phyloP scores from a whole-genome alignment of 129 eudicot genomes.

The Flaveria sonorensis region DNA sequence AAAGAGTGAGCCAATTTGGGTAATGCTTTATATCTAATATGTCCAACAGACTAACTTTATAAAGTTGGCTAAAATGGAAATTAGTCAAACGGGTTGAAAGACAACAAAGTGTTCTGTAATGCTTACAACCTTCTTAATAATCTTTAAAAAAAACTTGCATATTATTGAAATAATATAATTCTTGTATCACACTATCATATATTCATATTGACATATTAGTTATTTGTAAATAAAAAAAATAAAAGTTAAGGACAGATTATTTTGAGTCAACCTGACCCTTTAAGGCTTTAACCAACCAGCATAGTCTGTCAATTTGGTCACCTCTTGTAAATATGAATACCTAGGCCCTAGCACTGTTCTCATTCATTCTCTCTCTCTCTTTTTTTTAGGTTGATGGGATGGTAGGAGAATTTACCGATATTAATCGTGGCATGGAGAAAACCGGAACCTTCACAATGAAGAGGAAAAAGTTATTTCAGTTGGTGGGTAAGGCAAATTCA shows the following conservation, averaged over 20 bases:
- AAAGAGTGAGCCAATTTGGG: background rate
- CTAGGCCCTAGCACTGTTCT: constrained; percentile 19
- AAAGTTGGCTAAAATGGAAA: constrained; percentile 8
- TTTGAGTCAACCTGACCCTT: background rate
- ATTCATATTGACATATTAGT: background rate
- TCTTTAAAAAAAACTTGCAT: background rate
- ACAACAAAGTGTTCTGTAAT: background rate
- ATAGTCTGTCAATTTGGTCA: background rate
- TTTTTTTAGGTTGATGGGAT: constrained; percentile 86
- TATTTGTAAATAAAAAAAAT: background rate
- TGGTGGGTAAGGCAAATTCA: constrained; percentile 95
- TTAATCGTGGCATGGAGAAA: constrained; percentile 93
- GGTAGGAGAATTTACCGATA: constrained; percentile 92
- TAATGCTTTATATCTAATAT: background rate
- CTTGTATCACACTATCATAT: background rate
- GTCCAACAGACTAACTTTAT: background rate
- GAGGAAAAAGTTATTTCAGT: constrained; percentile 86
- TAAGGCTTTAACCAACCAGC: background rate
- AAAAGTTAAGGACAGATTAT: background rate
- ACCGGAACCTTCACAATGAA: constrained; percentile 94
- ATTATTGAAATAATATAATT: background rate
- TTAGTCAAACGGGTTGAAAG: background rate
- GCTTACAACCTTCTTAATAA: background rate
- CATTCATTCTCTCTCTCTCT: constrained; percentile 1
- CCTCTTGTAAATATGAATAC: constrained; percentile 9